Base-by-base conservation (phyloP, 2,329 filamentous ascomycete species). In the Coleophoma cylindrospora region DNA sequence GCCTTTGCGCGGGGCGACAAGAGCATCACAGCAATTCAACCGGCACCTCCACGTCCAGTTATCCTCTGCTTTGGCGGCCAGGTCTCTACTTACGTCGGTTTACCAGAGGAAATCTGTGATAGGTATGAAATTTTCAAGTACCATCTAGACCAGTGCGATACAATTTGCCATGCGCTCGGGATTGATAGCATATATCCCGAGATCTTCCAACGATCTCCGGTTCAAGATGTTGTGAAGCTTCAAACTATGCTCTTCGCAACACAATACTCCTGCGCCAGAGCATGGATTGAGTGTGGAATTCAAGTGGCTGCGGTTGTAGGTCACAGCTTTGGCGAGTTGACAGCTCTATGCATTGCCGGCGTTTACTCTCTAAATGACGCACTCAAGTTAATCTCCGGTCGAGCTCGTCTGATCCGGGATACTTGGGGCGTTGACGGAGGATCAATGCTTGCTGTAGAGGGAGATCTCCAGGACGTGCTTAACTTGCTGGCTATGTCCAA, bases 291-390 rank as follows among this genome's bases (percentile, higher is more conserved):
- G 17, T 47, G 14, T 15, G 57, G 54, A 2, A 15, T 58, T 2
- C 9, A 40, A 19, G 40, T 51, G 13, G 46, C 21, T 32, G 45
- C 50, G 7, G 22, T 60, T 11, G 49, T 57, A 9, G 70, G 70
- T 0, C 70, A 73, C 50, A 70, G 66, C 47, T 65, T 73, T 43
- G 70, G 70, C 1, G 59, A 73, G 47, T 52, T 72, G 1, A 67
- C 68, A 0, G 69, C 68, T 1, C 50, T 72, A 8, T 57, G 56
- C 14, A 56, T 72, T 0, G 61, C 67, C 7, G 67, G 67, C 0
- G 54, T 53, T 1, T 52, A 71, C 1, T 58, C 59, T 1, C 44
- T 71, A 0, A 10, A 54, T 1, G 66, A 70, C 44, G 54, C 54
- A 2, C 14, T 72, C 11, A 62, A 50, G 19, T 32, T 68, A 2